Conservation (phyloP, 2,329 filamentous ascomycete genomes). For the Ceratocystis alfenasii region DNA sequence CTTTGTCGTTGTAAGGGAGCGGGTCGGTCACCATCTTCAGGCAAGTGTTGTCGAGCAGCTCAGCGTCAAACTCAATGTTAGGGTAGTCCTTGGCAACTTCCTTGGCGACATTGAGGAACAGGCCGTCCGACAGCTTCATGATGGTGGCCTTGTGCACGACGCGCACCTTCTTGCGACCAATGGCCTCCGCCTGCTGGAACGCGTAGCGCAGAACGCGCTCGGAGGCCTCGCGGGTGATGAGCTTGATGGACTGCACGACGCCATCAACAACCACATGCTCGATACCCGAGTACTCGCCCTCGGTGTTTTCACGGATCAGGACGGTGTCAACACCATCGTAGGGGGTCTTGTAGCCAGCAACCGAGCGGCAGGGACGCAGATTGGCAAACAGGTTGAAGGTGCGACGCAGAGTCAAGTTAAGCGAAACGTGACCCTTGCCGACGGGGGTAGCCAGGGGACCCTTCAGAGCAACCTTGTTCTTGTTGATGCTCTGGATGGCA, state of each 20-base stretch:
- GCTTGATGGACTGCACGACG: constrained; percentile 98
- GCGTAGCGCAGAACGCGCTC: constrained; percentile 95
- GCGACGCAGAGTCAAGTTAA: constrained; percentile 94
- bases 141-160: constrained; percentile 99
- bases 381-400: constrained; percentile 99
- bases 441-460: constrained; percentile 93
- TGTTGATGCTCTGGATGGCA: constrained; percentile 84
- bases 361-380: constrained; percentile 91
- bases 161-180: constrained; percentile 89
- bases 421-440: constrained; percentile 97
- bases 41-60: constrained; percentile 98
- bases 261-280: constrained; percentile 97
- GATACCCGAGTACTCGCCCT: constrained; percentile 98
- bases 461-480: constrained; percentile 96
- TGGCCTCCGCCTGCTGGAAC: constrained; percentile 91
- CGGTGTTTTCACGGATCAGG: constrained; percentile 97
- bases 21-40: constrained; percentile 98
- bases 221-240: constrained; percentile 88
- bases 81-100: constrained; percentile 93
- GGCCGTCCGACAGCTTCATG: constrained; percentile 99
- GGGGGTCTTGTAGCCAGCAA: constrained; percentile 94
- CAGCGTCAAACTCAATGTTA: constrained; percentile 87
- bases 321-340: constrained; percentile 96
- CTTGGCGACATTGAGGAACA: constrained; percentile 80
- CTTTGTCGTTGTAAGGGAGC: constrained; percentile 95